Percentiles rank a stretch among this genome's conserved stretches.
Conservation (phyloP, 2,329 filamentous ascomycete genomes). For the Pseudocercospora vitis region DNA sequence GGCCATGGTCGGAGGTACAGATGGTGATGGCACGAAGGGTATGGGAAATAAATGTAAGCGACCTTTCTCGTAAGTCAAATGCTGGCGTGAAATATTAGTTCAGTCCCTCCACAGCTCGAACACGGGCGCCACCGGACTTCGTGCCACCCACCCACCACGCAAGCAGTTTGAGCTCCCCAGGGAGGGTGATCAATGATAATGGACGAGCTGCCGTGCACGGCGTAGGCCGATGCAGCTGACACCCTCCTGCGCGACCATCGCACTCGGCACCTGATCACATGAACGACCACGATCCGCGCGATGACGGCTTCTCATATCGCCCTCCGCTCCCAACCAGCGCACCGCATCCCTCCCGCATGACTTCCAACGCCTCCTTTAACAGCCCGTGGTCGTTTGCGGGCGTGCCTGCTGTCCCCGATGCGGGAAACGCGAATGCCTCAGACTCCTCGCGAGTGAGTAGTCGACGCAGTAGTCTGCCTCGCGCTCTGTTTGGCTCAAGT, state of each 20-base stretch:
- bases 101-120: no score
- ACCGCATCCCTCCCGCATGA: not conserved
- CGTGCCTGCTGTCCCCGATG: not conserved
- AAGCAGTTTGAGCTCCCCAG: no score
- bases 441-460: conserved; percentile 11
- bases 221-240: not conserved
- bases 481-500: conserved; percentile 24
- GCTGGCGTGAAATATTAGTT: not conserved
- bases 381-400: conserved; percentile 23
- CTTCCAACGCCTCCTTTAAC: conserved; percentile 8
- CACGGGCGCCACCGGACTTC: no score
- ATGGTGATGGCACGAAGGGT: not conserved
- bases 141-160: no score
- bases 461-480: conserved; percentile 27
- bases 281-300: not conserved
- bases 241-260: not conserved
- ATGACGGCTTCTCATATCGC: not conserved
- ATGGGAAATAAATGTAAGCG: conserved; percentile 7
- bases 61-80: not conserved
- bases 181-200: not conserved
- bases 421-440: conserved; percentile 7
- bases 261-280: not conserved
- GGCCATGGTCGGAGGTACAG: conserved; percentile 23
- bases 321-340: no score
- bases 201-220: not conserved